Conservation (phyloP, 352 stramenopile species). For the Phytophthora europaea region DNA sequence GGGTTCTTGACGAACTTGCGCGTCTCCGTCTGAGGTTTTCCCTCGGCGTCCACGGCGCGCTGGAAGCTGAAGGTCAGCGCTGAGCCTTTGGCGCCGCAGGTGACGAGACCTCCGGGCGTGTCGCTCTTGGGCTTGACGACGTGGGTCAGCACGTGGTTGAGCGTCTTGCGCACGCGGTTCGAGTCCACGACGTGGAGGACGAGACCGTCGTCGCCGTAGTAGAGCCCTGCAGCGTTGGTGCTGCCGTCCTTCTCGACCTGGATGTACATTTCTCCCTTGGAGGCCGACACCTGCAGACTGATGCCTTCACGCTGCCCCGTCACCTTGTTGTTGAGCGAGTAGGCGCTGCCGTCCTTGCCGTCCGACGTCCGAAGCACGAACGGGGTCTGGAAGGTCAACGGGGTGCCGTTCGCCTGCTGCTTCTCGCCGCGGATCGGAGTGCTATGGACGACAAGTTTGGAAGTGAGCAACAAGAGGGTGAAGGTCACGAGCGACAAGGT, state of each 20-base stretch:
- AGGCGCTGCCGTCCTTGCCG: constrained; percentile 52
- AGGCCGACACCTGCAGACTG: constrained; percentile 53
- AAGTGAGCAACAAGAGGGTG: constrained; percentile 9
- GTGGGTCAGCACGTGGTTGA: constrained; percentile 68
- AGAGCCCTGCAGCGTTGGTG: constrained; percentile 56
- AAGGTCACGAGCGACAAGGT: no score
- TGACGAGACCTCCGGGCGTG: constrained; percentile 54
- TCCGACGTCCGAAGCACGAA: constrained; percentile 78
- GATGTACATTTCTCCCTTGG: constrained; percentile 85
- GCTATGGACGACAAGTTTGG: constrained; percentile 20
- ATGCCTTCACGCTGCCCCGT: constrained; percentile 59
- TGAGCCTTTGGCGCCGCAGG: constrained; percentile 52
- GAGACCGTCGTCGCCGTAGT: constrained; percentile 53
- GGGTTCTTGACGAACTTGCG: constrained; percentile 62
- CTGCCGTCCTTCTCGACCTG: constrained; percentile 64
- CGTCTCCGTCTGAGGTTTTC: constrained; percentile 40
- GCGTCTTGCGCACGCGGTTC: constrained; percentile 77
- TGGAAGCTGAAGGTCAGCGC: constrained; percentile 54
- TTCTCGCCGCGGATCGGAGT: constrained; percentile 63
- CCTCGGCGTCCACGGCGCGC: constrained; percentile 29
- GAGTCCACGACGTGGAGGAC: constrained; percentile 72
- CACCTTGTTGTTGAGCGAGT: constrained; percentile 87
- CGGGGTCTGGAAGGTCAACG: constrained; percentile 70
- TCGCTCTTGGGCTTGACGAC: constrained; percentile 63
- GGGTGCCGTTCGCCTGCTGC: constrained; percentile 48